Conservation (phyloP, 495 filamentous ascomycete species). For the Bryoglossum gracile region DNA sequence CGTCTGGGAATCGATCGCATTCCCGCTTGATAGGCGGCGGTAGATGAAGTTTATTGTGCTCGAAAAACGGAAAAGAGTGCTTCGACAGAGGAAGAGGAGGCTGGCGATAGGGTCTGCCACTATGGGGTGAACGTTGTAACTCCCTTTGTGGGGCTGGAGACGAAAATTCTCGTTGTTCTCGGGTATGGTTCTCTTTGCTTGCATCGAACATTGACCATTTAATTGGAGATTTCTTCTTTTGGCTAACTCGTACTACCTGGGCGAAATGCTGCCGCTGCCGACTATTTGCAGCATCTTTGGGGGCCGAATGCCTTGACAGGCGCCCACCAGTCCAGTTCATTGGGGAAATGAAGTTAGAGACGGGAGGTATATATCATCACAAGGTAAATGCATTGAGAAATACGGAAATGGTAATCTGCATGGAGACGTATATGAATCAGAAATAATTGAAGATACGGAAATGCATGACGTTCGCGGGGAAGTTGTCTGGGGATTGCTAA, state of each 20-base stretch:
- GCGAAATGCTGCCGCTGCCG: slow-evolving; percentile 25
- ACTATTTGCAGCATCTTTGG: not conserved
- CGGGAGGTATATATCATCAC: not conserved
- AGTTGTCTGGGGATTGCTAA: too few species aligned
- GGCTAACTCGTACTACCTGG: slow-evolving; percentile 13
- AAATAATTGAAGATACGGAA: too few species aligned
- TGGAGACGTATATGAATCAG: too few species aligned
- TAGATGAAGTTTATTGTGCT: too few species aligned
- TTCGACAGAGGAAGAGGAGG: too few species aligned
- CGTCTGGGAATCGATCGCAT: not conserved
- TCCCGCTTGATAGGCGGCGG: not conserved
- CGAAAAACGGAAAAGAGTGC: too few species aligned
- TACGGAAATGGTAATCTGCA: too few species aligned
- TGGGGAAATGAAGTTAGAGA: not conserved
- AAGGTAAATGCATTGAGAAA: not conserved
- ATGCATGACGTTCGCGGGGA: too few species aligned
- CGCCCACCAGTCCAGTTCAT: slow-evolving; percentile 28
- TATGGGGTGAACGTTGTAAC: too few species aligned
- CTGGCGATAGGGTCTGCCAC: too few species aligned
- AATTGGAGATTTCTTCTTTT: slow-evolving; percentile 13
- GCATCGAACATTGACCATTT: slow-evolving; percentile 13
- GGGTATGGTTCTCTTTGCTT: not conserved
- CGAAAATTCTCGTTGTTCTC: not conserved
- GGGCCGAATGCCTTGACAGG: slow-evolving; percentile 18
- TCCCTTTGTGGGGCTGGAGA: not conserved